phyloP scores from a whole-genome alignment of 345 rosid genomes.

The Melaleuca quinquenervia region DNA sequence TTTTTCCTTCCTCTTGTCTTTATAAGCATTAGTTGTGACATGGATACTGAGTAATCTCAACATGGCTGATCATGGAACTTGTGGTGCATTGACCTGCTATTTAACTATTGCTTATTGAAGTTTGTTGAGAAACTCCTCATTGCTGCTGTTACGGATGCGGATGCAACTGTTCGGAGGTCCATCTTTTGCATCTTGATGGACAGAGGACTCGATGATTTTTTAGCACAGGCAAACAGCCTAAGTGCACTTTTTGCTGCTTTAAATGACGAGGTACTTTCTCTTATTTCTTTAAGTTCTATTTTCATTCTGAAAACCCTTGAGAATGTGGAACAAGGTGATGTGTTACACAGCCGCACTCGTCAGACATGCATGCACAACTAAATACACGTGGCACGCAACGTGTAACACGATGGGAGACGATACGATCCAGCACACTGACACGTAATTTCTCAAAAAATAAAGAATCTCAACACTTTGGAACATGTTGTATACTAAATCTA shows the following conservation, averaged over 20 bases:
- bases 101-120: constrained; percentile 31
- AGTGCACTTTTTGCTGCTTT: constrained; percentile 96
- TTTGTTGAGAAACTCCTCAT: constrained; percentile 97
- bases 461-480: no score
- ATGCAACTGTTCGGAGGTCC: constrained; percentile 87
- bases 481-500: no score
- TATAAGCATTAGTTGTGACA: neutral
- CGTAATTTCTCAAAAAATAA: no score
- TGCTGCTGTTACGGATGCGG: constrained; percentile 93
- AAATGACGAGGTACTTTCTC: constrained; percentile 77
- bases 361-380: neutral
- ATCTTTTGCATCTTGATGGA: constrained; percentile 71
- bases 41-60: neutral
- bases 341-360: neutral
- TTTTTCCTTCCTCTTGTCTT: neutral
- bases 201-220: constrained; percentile 81
- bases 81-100: neutral
- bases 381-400: no score
- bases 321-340: neutral
- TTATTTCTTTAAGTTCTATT: neutral
- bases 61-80: neutral
- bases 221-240: constrained; percentile 96
- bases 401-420: no score
- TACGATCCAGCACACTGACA: no score
- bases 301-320: neutral